A percentile compares a stretch with the other conserved stretches of the same genome.
Evolutionary conservation across 2,329 filamentous ascomycete genomes (phyloP).

Genomic region (Penicillium sp.): DNA sequence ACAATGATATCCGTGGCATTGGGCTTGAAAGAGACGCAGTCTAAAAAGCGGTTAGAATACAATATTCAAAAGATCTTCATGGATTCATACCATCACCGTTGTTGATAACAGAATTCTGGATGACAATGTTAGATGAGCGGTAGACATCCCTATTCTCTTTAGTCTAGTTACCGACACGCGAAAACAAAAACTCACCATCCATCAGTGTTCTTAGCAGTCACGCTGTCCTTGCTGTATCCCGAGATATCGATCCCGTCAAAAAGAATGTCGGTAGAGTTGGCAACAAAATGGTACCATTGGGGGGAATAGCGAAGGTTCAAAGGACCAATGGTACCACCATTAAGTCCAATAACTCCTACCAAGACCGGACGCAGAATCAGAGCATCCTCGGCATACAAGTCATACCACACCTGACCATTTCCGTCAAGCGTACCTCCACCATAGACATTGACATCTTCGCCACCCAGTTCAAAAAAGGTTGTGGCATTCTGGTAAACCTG

Average conservation of each 20-base stretch:
- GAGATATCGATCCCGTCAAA: constrained; percentile 63
- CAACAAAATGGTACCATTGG: constrained; percentile 66
- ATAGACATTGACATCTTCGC: constrained; percentile 66
- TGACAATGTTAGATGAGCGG: constrained; percentile 61
- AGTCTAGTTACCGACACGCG: neutral
- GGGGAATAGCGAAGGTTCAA: constrained; percentile 62
- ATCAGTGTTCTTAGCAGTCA: constrained; percentile 66
- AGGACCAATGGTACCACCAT: constrained; percentile 60
- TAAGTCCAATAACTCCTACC: constrained; percentile 57
- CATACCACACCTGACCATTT: constrained; percentile 66
- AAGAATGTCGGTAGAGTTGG: constrained; percentile 64
- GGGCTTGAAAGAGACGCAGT: constrained; percentile 74
- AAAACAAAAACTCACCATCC: constrained; percentile 41
- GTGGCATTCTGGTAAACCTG: constrained; percentile 67
- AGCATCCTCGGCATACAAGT: constrained; percentile 58
- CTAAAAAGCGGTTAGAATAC: constrained; percentile 29
- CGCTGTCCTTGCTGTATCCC: constrained; percentile 54
- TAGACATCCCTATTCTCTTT: constrained; percentile 42
- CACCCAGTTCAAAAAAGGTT: constrained; percentile 67
- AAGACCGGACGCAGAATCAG: constrained; percentile 61
- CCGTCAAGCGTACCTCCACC: constrained; percentile 65
- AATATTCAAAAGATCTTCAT: neutral
- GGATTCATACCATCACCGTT: constrained; percentile 58
- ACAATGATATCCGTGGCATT: constrained; percentile 69
- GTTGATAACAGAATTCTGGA: constrained; percentile 65